phyloP scores from a whole-genome alignment of 1,284 basidiomycete genomes.

The Moniliella sp. region DNA sequence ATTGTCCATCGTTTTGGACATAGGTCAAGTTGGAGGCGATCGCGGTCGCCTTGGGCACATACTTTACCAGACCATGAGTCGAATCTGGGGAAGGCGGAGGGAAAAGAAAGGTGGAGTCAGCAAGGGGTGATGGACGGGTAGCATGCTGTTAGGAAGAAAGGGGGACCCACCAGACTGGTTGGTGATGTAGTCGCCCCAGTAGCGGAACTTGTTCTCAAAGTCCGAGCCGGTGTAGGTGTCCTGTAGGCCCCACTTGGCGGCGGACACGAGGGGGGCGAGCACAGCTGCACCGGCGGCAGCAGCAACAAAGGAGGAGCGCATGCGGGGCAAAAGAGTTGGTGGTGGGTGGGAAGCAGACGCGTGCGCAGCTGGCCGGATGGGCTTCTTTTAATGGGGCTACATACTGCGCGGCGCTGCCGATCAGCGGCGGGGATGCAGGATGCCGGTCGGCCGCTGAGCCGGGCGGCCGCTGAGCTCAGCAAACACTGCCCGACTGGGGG shows the following conservation, averaged over 20 bases:
- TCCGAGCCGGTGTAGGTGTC: background rate
- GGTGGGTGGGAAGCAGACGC: no score
- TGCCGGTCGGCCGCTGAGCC: no score
- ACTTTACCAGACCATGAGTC: slow-evolving; percentile 23
- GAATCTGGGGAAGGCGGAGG: background rate
- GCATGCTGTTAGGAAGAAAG: no score
- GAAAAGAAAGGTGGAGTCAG: background rate
- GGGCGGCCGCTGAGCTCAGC: no score
- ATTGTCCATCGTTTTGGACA: slow-evolving; percentile 10
- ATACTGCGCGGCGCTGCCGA: no score
- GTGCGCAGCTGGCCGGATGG: no score
- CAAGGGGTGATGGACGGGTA: no score
- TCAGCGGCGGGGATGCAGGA: no score
- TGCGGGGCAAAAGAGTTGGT: background rate
- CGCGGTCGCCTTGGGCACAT: slow-evolving; percentile 8
- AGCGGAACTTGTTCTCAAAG: background rate
- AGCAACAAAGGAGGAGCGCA: background rate
- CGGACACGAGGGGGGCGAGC: background rate
- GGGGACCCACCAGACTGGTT: background rate
- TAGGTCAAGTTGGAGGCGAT: slow-evolving; percentile 12
- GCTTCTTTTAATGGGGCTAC: no score
- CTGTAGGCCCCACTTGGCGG: background rate
- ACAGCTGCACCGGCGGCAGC: background rate
- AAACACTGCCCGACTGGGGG: no score
- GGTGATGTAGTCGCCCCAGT: background rate